Evolutionary conservation across 1,284 basidiomycete genomes (phyloP).

Genomic region (Rhodotorula sp.): DNA sequence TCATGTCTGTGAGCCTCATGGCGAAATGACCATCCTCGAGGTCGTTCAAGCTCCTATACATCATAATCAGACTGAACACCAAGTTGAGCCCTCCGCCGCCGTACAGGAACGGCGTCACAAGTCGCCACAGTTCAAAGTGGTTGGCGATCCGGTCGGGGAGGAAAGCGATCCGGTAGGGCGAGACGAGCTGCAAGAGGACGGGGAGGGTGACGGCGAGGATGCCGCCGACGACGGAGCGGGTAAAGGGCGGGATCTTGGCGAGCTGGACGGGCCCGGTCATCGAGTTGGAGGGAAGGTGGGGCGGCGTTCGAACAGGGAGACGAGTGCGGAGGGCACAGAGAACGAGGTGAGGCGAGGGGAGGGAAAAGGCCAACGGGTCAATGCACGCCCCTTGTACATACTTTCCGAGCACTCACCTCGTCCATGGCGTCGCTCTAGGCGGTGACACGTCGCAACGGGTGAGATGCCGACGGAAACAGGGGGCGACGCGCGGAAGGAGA

Average conservation of each 20-base stretch:
- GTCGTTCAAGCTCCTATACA: slow-evolving; percentile 66
- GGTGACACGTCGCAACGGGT: not conserved
- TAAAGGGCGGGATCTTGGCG: slow-evolving; percentile 79
- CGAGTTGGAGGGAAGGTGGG: not conserved
- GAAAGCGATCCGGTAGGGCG: slow-evolving; percentile 61
- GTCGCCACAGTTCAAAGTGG: slow-evolving; percentile 65
- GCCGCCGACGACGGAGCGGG: slow-evolving; percentile 66
- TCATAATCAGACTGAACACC: slow-evolving; percentile 71
- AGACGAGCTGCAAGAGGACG: slow-evolving; percentile 60
- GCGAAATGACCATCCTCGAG: slow-evolving; percentile 65
- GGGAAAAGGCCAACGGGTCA: too few relatives aligned
- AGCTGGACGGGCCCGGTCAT: slow-evolving; percentile 52
- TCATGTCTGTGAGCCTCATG: slow-evolving; percentile 65
- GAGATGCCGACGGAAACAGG: not conserved
- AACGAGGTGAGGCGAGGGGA: too few relatives aligned
- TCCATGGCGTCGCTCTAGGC: not conserved
- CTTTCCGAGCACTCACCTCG: not conserved
- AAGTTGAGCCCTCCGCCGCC: slow-evolving; percentile 64
- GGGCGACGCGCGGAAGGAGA: not conserved
- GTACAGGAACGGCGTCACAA: slow-evolving; percentile 72
- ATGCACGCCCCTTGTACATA: not conserved
- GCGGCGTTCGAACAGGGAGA: not conserved
- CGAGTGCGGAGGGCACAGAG: too few relatives aligned
- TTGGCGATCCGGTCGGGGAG: slow-evolving; percentile 50
- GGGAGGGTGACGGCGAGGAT: slow-evolving; percentile 64